Evolutionary conservation across 306 rosid genomes (phyloP).

Genomic region (Rubus parviflorus): DNA sequence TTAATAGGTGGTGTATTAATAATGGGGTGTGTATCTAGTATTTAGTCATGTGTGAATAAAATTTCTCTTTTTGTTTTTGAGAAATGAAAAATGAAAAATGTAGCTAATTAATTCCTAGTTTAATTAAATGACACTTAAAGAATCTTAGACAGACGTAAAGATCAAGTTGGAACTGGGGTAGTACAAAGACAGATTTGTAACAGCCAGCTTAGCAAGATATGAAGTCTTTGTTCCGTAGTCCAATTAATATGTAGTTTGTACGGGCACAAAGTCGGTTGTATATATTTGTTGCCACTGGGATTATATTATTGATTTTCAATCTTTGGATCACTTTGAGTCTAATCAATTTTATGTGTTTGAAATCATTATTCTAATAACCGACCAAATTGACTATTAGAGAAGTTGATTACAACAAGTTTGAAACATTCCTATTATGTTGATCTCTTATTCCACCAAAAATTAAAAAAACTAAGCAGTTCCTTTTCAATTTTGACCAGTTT

Average conservation of each 20-base stretch:
- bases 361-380: constrained; percentile 8
- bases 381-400: constrained; percentile 5
- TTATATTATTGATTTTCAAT: constrained; percentile 2
- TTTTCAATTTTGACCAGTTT: not conserved
- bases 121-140: not conserved
- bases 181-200: constrained; percentile 14
- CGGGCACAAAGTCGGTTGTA: constrained; percentile 3
- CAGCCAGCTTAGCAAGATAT: constrained; percentile 7
- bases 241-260: constrained; percentile 8
- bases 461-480: not conserved
- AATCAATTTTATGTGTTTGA: constrained; percentile 1
- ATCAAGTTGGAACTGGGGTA: not conserved
- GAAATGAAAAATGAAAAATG: not conserved
- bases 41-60: no score
- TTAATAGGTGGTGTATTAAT: no score
- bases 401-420: not conserved
- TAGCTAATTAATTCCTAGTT: not conserved
- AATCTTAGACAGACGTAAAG: not conserved
- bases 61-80: no score
- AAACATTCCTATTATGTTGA: not conserved
- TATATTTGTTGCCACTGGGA: constrained; percentile 1
- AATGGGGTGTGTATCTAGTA: no score
- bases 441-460: not conserved
- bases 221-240: not conserved
- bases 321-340: not conserved